phyloP scores from a whole-genome alignment of 768 basidiomycete species.

The Filobasidium floriforme region DNA sequence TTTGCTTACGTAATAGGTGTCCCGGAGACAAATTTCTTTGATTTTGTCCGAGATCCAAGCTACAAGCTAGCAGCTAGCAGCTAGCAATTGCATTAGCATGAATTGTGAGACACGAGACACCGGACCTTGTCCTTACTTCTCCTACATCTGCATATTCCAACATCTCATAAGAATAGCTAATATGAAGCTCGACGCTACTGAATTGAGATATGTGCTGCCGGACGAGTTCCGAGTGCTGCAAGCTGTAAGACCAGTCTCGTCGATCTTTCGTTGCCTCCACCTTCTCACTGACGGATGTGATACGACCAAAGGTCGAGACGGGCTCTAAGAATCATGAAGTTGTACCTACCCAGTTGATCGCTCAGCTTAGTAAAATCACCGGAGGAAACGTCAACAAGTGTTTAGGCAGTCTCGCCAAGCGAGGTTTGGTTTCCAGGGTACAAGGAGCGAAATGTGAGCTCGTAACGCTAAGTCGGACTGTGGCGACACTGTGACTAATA shows the following conservation, averaged over 20 bases:
- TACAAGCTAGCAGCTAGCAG: too few species aligned
- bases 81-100: too few species aligned
- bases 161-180: neutral
- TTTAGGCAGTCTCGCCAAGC: slow-evolving; percentile 80
- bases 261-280: neutral
- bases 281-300: neutral
- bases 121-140: too few species aligned
- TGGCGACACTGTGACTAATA: slow-evolving; percentile 87
- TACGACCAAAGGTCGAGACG: slow-evolving; percentile 69
- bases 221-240: slow-evolving; percentile 95
- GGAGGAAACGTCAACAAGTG: slow-evolving; percentile 90
- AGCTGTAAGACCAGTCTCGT: slow-evolving; percentile 58
- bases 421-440: slow-evolving; percentile 78
- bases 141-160: neutral
- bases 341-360: slow-evolving; percentile 79
- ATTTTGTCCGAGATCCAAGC: too few species aligned
- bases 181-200: slow-evolving; percentile 92
- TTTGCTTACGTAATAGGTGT: too few species aligned
- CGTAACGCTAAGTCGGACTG: slow-evolving; percentile 58
- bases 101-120: too few species aligned
- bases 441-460: slow-evolving; percentile 85
- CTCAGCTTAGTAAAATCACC: slow-evolving; percentile 84
- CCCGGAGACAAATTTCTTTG: too few species aligned
- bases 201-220: slow-evolving; percentile 79
- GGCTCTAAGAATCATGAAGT: slow-evolving; percentile 97